Base-by-base conservation (phyloP, 148 eudicot species). In the Diospyros lotus region DNA sequence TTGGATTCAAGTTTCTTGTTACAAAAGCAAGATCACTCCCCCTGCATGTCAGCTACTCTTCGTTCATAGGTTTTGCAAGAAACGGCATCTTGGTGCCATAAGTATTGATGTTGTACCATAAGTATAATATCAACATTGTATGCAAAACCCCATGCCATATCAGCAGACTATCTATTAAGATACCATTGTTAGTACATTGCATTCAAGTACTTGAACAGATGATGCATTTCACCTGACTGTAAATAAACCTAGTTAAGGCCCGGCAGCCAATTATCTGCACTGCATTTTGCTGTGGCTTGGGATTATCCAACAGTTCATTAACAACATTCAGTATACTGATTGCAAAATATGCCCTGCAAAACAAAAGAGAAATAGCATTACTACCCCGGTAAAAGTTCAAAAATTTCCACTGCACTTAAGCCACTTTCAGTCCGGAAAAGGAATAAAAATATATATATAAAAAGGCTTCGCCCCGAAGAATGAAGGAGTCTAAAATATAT, bases 261-360 rank as follows among this genome's bases (percentile, higher is more conserved):
- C 87, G 93, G 77, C 94, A 89, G 70, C 94, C 98, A 76, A 82
- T 87, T 66, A 87, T 75, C 80, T 80, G 86, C 69, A 85, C 61
- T 17, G 80, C 75, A 76, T 80, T 88, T 76, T 79, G 82, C 28
- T 28, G 28, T 28, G 28, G 28, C 89, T 88, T 89, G 43, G 92
- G 80, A 67, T 71, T 82, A 77, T 87, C 93, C 82, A 93, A 83
- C 72, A 93, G 89, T 73, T 89, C 94, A 73, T 60, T 73, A 43
- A 84, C 83, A 64, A 91, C 83, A 77, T 89, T 85, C 80, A 93
- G 82, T 79, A 93, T 69, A 77, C 87, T 91, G 65, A 74, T 81
- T 76, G 94, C 86, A 79, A 88, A 91, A 83, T 87, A 93, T 6
- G 88, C 93, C 88, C 98, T 93, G 86, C 72, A 76, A 53, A 68